Conservation (phyloP, 176 grass and related monocot genomes). For the Hyparrhenia diplandra region DNA sequence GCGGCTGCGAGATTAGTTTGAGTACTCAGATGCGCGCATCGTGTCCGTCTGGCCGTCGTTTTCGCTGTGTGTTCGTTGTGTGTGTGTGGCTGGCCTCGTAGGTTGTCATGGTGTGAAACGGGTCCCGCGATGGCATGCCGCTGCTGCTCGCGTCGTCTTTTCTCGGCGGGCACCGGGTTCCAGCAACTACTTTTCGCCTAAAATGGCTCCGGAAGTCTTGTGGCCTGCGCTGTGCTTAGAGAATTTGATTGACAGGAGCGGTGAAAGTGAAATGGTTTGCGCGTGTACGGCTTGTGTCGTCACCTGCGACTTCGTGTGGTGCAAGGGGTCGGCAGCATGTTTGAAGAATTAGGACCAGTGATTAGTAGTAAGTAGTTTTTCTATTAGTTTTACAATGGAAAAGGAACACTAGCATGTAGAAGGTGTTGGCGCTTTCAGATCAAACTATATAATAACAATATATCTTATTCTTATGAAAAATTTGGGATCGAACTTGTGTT, state of each 20-base stretch:
- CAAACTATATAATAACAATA: too few species aligned
- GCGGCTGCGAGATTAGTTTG: background rate
- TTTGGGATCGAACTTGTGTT: too few species aligned
- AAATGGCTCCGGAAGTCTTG: background rate
- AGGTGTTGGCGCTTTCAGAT: too few species aligned
- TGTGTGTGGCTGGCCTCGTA: background rate
- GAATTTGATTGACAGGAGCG: background rate
- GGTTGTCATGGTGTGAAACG: background rate
- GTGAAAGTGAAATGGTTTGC: background rate
- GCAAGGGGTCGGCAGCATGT: too few species aligned
- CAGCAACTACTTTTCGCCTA: conserved; percentile 19
- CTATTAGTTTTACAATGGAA: too few species aligned
- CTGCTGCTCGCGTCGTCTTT: background rate
- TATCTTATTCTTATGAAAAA: too few species aligned
- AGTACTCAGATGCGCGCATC: too few species aligned
- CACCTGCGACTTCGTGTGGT: background rate
- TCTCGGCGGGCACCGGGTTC: background rate
- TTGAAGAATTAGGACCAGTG: too few species aligned
- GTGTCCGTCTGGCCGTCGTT: too few species aligned
- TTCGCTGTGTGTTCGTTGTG: too few species aligned
- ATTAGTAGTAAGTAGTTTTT: too few species aligned
- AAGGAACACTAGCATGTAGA: too few species aligned
- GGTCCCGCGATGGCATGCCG: background rate
- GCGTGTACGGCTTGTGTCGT: background rate
- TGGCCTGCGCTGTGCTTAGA: background rate